Evolutionary conservation across 805 yeast species (phyloP), one percentile per base, ranked within the genome.

Genomic region (Metschnikowia gelsemii): DNA sequence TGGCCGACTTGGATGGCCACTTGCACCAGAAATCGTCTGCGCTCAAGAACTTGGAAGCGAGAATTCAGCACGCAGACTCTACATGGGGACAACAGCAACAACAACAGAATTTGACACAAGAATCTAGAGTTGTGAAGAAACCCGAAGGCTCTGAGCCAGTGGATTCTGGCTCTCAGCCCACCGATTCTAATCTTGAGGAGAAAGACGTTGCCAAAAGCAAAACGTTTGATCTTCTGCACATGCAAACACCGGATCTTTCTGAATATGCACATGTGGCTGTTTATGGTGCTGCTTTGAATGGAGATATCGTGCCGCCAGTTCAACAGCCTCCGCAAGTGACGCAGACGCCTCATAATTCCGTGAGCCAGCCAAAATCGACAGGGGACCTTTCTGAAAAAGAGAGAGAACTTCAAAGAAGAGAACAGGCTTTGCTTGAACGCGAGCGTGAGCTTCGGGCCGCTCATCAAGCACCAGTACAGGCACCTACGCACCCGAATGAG

Each of bases 241-340:
- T n/a, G 43, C 51, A 46, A 31, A 49, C 55, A 9, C 58, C 52
- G 22, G 64, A 59, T 29, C 54, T 68, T 36, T 57, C 61, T n/a
- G 72, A 67, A 43, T 58, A 64, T 22, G 52, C 68, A 3, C 64
- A 64, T 42, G 63, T 68, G 32, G 72, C 70, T 1, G 45, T 59
- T 23, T 68, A 64, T 45, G 72, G 70, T 6, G 70, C 67, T 19
- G 44, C 47, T 3, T 51, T 65, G 40, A 62, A 64, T 40, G 68
- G 61, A 8, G 66, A 63, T 13, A 18, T 45, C n/a, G 27, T 24
- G 14, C 39, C 37, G n/a, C 33, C 16, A 6, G 22, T 13, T 14
- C 27, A 30, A 25, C 32, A n/a, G 17, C 20, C 17, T 5, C 39
- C 39, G 11, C 35, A 21, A 22, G 35, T 21, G 5, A 26, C 35